Percentiles rank a stretch among this genome's conserved stretches.
Evolutionary conservation across 2,329 filamentous ascomycete genomes (phyloP).

Genomic region (Bipolaris gigantea): DNA sequence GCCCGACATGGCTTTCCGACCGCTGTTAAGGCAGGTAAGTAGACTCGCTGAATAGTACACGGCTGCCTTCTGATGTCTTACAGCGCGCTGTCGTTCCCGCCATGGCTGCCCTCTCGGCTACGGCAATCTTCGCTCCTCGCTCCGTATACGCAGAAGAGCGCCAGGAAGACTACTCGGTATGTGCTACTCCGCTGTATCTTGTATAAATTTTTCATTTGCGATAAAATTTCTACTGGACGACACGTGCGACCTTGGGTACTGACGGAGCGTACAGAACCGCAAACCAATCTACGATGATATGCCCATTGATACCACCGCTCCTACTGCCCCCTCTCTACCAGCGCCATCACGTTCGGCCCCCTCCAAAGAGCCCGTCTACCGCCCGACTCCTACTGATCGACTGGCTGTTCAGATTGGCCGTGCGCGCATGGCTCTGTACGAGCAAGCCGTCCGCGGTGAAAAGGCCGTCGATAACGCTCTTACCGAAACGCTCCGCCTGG

Average conservation of each 20-base stretch:
- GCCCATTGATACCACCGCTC: conserved; percentile 45
- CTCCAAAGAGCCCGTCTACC: conserved; percentile 33
- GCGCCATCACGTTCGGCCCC: conserved; percentile 35
- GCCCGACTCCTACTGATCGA: conserved; percentile 83
- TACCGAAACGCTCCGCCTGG: conserved; percentile 78
- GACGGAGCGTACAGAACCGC: conserved; percentile 33
- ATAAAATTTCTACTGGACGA: background rate
- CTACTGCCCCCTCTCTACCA: conserved; percentile 42
- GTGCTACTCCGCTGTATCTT: background rate
- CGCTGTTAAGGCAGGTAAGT: conserved; percentile 57
- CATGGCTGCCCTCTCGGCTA: conserved; percentile 49
- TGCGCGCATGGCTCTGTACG: conserved; percentile 78
- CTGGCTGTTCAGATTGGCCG: conserved; percentile 80
- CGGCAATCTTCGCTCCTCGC: conserved; percentile 52
- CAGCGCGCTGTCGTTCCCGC: conserved; percentile 56
- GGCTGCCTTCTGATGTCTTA: conserved; percentile 12
- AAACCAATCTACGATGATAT: conserved; percentile 78
- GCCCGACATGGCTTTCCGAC: conserved; percentile 56
- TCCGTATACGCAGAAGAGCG: conserved; percentile 54
- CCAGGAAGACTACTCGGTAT: conserved; percentile 24
- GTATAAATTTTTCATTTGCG: background rate
- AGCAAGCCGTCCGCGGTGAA: conserved; percentile 73
- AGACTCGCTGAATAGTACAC: background rate
- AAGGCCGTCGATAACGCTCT: conserved; percentile 80
- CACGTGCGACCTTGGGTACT: background rate